Base-by-base conservation (phyloP, 768 basidiomycete species). In the Cystobasidium ongulense region DNA sequence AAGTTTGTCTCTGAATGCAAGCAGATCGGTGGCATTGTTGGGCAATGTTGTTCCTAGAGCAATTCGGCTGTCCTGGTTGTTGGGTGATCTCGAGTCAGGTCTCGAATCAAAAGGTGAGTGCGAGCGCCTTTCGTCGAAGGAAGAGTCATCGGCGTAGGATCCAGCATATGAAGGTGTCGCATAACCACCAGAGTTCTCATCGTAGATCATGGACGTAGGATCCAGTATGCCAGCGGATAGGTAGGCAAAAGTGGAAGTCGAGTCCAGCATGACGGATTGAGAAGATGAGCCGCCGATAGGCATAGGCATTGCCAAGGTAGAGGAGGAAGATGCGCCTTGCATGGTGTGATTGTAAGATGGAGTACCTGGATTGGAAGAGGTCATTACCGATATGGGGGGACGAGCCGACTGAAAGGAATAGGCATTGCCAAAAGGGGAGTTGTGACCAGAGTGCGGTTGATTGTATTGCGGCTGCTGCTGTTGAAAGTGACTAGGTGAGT, bases 121-220 rank as follows among this genome's bases (percentile, higher is more conserved):
- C 25, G 68, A 59, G 15, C 52, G 65, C 36, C 68, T 71, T 13
- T 71, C 68, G 23, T 71, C 68, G 54, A 71, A 71, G 10, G 53
- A 57, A 31, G 68, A 71, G 29, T 71, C 68, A 36, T 71, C 68
- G 15, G 68, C 68, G 36, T 71, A 71, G 17, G 68, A 71, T 35
- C 68, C 68, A 25, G 68, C 68, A 33, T 71, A 71, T 11, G 68
- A 71, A 1, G 68, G 68, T 4, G 68, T 71, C 18, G 53, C 68
- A 29, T 71, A 71, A 18, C 68, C 68, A 7, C 68, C 68, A 2
- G 52, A 57, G 35, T 71, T 71, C 36, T 71, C 68, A 38, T 71
- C 68, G 36, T 71, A 71, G 7, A 71, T 38, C 33, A 59, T 71
- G 17, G 68, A 71, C 23, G 68, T 71, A 54, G 68, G 68, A 29